Base-by-base conservation (phyloP, 2,329 filamentous ascomycete genomes). In the Myrmaecium sp. region DNA sequence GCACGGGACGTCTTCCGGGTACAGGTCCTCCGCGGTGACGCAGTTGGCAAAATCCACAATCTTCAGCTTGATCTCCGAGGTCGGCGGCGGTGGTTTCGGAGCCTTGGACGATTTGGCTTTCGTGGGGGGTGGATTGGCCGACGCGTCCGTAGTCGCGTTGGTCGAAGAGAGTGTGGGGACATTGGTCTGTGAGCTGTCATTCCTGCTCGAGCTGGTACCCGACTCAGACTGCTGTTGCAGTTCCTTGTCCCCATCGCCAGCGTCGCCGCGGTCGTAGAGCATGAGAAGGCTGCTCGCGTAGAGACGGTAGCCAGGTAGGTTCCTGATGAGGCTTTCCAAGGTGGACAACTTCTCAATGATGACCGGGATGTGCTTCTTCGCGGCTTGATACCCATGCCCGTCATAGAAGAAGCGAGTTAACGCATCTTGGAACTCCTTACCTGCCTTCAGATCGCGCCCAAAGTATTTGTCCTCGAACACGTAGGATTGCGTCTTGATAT, bases 41-140 rank as follows among this genome's bases (percentile, higher is more conserved):
- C 86, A 94, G 49, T 98, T 98, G 36, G 89, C 89, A 57, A 98
- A 98, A 52, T 98, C 89, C 30, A 93, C 86, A 49, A 98, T 91
- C 54, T 94, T 94, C 55, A 98, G 74, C 49, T 93, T 80, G 44
- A 92, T 84, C 24, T 65, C 60, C 4, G 55, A 45, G 5, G 42
- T 40, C 18, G 46, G 49, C 23, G 39, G 40, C 4, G 35, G 20
- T 7, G 33, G 28, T 6, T 36, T 21, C 8, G 29, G 37, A 1
- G 33, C 31, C 3, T 39, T 39, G 5, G 40, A 34, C 10, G 36
- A 33, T 15, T 22, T 23, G 12, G 15, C 24, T 9, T 23, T 29
- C 21, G 25, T 19, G 10, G 14, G 10, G 5, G 19, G 3, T 5
- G 25, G 17, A n/a, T 47, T 55, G 29, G 51, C 48, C 8, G 41